Evolutionary conservation across 768 basidiomycete species (phyloP), one percentile per base, ranked within the genome.

Genomic region (Asterophora parasitica): DNA sequence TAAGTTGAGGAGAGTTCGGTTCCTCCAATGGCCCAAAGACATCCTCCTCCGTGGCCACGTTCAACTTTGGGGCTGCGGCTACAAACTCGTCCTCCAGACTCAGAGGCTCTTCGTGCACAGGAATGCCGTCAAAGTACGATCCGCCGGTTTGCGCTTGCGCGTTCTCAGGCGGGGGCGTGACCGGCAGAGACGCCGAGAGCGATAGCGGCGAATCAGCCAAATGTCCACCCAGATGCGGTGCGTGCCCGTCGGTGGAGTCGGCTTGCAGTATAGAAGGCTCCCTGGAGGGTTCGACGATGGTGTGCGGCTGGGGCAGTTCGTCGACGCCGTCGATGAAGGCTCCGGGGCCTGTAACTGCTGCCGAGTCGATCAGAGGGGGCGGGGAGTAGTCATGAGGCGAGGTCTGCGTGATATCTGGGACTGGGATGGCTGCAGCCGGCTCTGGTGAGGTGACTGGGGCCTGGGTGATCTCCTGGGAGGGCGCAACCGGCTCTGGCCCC

Each of bases 241-340:
- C 16, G 32, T 53, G 46, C 23, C 44, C 58, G 9, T 53, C 47
- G n/a, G 45, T 50, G 9, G 61, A 51, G 13, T 55, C 51, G 17
- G 55, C 31, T 34, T 57, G 56, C 26, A 33, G 33, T 4, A 58
- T 48, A 30, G 55, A 66, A 1, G 71, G 67, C 42, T 73, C 68
- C 4, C 33, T 20, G 27, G 66, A 62, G 1, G 58, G 42, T 27
- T 58, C 23, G 3, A 23, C 23, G 23, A 23, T 23, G 23, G 23
- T 6, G 23, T 23, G 50, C 26, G 66, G 49, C 38, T 66, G 63
- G 7, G 68, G 66, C 39, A 77, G 60, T 6, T 69, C 69, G 34
- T 81, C 79, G 3, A 72, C 68, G 42, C 77, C 75, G 17, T 74
- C 75, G 0, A 76, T 80, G 61, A 81, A 74, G 7, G 75, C 76